Base-by-base conservation (phyloP, 176 grass and related monocot species). In the Aechmea fasciata region DNA sequence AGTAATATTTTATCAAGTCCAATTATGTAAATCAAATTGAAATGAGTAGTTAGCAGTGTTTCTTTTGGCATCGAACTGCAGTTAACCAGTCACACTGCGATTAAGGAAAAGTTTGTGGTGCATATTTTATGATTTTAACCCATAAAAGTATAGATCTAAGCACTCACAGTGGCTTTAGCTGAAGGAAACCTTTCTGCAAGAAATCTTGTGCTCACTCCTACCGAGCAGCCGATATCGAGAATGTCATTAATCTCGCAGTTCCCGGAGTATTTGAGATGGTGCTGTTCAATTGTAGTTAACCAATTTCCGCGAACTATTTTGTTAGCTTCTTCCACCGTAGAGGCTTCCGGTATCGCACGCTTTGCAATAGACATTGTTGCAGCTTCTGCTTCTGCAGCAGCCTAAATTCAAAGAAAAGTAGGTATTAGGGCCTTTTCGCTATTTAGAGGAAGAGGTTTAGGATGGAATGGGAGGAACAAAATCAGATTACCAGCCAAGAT, bases 351-450 rank as follows among this genome's bases (percentile, higher is more conserved):
- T 85, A 84, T 81, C 48, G 87, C 85, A 69, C 85, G 82, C 78
- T 85, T 96, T 22, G 85, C 82, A 47, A 96, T 96, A 3, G 91
- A 96, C 91, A 91, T 75, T 25, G 91, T 96, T 3, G 91, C 91
- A 29, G 84, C 59, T 70, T 96, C 91, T 69, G 87, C 91, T 71
- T 96, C 87, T 48, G 91, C 85, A 64, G 91, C 91, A 78, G 91
- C 91, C 91, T 96, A 66, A 50, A 64, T 67, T 77, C 51, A 1
- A 69, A 70, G 51, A 74, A 57, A 14, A 71, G 5, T 47, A 72
- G 3, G 33, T 41, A 0, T 8, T 41, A 41, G 33, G 33, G 33
- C 33, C 33, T 6, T 41, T 41, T 41, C 33, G 33, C 33, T 41
- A 41, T 41, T 41, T 18, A 13, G 2, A 11, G 6, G 29, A 23